A percentile compares a stretch with the other conserved stretches of the same genome.
Evolutionary conservation across 2,329 filamentous ascomycete genomes (phyloP).

Genomic region (Xylariaceae sp.): DNA sequence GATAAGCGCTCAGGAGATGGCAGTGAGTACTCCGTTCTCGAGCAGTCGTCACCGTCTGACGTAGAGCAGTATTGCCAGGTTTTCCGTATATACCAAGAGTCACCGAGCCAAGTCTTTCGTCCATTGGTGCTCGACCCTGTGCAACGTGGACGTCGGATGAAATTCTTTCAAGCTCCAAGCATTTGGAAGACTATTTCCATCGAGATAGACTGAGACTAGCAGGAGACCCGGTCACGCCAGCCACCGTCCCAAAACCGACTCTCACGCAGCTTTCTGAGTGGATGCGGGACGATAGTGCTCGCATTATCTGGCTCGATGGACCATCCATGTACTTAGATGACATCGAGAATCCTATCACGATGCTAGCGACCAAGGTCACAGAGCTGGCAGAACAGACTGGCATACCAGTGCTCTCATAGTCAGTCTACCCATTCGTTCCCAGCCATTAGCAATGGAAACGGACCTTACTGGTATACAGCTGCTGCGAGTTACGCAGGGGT

Average conservation of each 20-base stretch:
- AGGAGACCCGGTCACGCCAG: slow-evolving; percentile 1
- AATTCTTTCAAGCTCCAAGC: slow-evolving; percentile 5
- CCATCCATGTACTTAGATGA: slow-evolving; percentile 3
- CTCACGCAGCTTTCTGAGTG: slow-evolving; percentile 5
- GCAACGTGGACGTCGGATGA: slow-evolving; percentile 4
- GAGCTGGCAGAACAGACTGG: slow-evolving; percentile 6
- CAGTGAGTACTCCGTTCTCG: neutral
- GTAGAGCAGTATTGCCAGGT: neutral
- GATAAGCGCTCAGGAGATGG: neutral
- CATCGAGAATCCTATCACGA: slow-evolving; percentile 5
- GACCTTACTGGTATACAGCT: slow-evolving; percentile 1
- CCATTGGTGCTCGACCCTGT: too few relatives aligned
- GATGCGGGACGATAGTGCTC: slow-evolving; percentile 5
- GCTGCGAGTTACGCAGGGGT: slow-evolving; percentile 8
- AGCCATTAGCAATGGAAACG: too few relatives aligned
- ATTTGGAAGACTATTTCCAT: slow-evolving; percentile 10
- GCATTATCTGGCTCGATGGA: slow-evolving; percentile 10
- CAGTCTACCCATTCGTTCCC: neutral
- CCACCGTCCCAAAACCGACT: neutral
- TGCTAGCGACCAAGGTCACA: slow-evolving; percentile 6
- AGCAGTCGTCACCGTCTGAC: neutral
- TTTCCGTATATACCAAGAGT: neutral
- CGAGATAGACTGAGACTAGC: slow-evolving; percentile 8
- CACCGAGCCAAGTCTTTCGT: too few relatives aligned
- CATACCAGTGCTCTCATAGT: slow-evolving; percentile 10